Evolutionary conservation across 345 rosid species (phyloP).

Genomic region (Melaleuca alternifolia): DNA sequence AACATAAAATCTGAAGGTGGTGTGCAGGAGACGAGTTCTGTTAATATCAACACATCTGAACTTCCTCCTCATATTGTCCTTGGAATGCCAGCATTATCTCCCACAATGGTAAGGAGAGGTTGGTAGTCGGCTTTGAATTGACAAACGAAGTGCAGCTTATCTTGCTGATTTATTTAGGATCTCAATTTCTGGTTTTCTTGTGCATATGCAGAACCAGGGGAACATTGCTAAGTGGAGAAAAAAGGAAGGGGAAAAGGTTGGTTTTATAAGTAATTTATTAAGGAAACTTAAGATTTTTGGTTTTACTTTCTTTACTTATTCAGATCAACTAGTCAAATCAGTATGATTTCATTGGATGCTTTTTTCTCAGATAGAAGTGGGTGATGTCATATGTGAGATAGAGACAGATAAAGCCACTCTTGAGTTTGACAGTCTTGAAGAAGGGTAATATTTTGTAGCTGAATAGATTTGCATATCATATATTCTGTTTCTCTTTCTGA

Average conservation of each 20-base stretch:
- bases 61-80: constrained; percentile 84
- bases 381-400: constrained; percentile 92
- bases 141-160: not conserved
- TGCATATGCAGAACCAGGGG: constrained; percentile 68
- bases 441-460: constrained; percentile 48
- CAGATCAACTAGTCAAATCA: not conserved
- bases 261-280: constrained; percentile 7
- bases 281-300: not conserved
- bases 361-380: constrained; percentile 83
- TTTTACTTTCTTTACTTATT: not conserved
- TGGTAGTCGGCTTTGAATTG: constrained; percentile 4
- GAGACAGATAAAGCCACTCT: constrained; percentile 98
- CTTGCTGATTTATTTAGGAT: constrained; percentile 1
- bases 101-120: constrained; percentile 68
- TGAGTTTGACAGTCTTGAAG: constrained; percentile 94
- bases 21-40: constrained; percentile 28
- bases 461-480: not conserved
- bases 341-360: constrained; percentile 5
- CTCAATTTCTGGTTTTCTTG: constrained; percentile 8
- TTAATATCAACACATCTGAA: constrained; percentile 26
- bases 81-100: constrained; percentile 97
- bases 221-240: constrained; percentile 80
- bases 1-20: constrained; percentile 22
- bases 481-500: not conserved
- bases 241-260: constrained; percentile 96